These are phyloP conservation scores for Nyctanthes arbortristis DNA, from an alignment of 257 asterid genomes.

Conservation along the genomic window DNA sequence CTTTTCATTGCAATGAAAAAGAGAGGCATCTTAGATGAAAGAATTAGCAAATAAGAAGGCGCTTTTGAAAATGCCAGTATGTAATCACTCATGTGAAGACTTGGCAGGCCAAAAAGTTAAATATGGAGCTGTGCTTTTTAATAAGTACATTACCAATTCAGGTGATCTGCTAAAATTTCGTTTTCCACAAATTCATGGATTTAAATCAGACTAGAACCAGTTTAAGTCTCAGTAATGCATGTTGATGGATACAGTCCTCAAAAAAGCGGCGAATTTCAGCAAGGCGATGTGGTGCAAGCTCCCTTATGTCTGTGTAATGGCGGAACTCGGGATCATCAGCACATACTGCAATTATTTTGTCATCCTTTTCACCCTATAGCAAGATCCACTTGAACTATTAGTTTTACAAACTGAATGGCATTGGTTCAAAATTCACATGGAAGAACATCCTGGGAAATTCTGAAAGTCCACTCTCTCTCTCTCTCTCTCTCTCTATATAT, in stretches of 20 bases:
- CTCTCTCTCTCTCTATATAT: too few relatives aligned
- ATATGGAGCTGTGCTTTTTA: background rate
- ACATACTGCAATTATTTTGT: constrained; percentile 89
- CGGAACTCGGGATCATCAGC: constrained; percentile 93
- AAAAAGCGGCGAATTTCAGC: constrained; percentile 95
- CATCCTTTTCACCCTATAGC: constrained; percentile 85
- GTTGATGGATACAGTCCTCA: constrained; percentile 82
- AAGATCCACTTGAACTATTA: constrained; percentile 4
- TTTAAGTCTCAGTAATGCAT: background rate
- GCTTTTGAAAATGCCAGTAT: too few relatives aligned
- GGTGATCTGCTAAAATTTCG: background rate
- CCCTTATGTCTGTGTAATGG: constrained; percentile 67
- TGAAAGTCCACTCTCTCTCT: background rate
- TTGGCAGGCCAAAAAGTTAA: too few relatives aligned
- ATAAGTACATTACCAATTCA: background rate
- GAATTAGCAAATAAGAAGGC: too few relatives aligned
- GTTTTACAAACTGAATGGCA: background rate
- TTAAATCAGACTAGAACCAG: background rate
- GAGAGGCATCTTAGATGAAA: background rate
- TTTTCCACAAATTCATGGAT: background rate
- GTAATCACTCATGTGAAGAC: background rate
- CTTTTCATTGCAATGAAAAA: background rate
- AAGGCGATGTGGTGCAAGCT: constrained; percentile 84
- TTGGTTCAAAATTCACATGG: background rate
- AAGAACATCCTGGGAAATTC: background rate